Evolutionary conservation across 2,329 filamentous ascomycete genomes (phyloP), one percentile per base, ranked within the genome.

Genomic region (Camillea tinctor): DNA sequence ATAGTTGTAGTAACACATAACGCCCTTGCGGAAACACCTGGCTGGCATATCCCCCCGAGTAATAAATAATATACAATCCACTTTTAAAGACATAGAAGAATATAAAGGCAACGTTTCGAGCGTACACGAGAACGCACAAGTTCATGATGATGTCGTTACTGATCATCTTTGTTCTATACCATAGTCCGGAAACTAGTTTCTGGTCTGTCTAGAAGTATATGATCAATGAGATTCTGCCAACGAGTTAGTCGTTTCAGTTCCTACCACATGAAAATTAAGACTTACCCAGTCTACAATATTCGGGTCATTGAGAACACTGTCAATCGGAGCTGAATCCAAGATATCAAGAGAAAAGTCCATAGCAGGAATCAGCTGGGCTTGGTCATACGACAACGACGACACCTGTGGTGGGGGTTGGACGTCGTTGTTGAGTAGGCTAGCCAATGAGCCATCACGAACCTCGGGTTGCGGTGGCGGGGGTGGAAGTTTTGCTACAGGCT

Each of bases 261-360:
- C 17, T 36, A 21, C 21, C 44, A 19, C 13, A 36, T 30, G 21
- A 21, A 30, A 52, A 6, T 9, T 19, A 9, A 52, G 17, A 66
- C 75, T 62, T 71, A 78, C 78, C 78, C 77, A 80, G 59, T 80
- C 76, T 48, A 78, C 67, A 17, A 71, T 66, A 21, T 71, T 71
- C 0, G 69, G 64, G 44, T 70, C 68, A 40, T 69, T 71, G 40
- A 79, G 66, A 23, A 79, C 72, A 56, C 65, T 72, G 20, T 80
- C 77, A 4, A 79, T 60, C 5, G 74, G 70, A n/a, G 72, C 66
- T 19, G 71, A 60, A 52, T 77, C 73, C 55, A 73, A 63, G 50
- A 74, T 74, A 11, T 73, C 68, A 6, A 72, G 60, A 0, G 68
- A 68, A 44, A 71, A 68, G 56, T 71, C 69, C 57, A 71, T 64